A percentile compares a stretch with the other conserved stretches of the same genome.
Conservation (phyloP, 441 rosid genomes). For the Adansonia madagascariensis region DNA sequence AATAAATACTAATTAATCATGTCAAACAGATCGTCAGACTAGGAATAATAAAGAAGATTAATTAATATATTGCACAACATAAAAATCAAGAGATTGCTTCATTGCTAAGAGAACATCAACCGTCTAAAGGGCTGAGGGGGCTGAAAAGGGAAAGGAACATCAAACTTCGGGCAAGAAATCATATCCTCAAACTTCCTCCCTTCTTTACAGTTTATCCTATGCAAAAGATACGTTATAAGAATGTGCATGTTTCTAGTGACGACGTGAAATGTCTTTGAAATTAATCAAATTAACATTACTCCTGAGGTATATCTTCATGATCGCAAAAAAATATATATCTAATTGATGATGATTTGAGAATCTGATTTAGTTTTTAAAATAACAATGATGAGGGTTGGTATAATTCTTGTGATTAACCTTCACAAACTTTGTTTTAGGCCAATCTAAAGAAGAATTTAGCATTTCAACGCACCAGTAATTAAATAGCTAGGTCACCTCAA, state of each 20-base stretch:
- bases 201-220: constrained; percentile 18
- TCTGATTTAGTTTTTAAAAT: not conserved
- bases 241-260: not conserved
- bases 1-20: not conserved
- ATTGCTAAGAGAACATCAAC: constrained; percentile 19
- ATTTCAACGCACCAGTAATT: not conserved
- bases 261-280: not conserved
- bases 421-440: not conserved
- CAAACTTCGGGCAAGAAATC: not conserved
- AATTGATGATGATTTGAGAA: not conserved
- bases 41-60: not conserved
- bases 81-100: constrained; percentile 18
- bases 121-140: not conserved
- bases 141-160: not conserved
- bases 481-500: not conserved
- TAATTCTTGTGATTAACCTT: not conserved
- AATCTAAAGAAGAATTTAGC: constrained; percentile 3
- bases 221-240: not conserved
- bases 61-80: constrained; percentile 1
- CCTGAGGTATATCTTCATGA: not conserved
- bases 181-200: not conserved
- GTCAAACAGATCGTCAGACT: not conserved
- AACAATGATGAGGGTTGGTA: not conserved
- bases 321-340: not conserved
- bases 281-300: not conserved